These are phyloP conservation scores for Paraphaeosphaeria sporulosa DNA, from an alignment of 2,329 filamentous ascomycete species.

Conservation along the genomic window DNA sequence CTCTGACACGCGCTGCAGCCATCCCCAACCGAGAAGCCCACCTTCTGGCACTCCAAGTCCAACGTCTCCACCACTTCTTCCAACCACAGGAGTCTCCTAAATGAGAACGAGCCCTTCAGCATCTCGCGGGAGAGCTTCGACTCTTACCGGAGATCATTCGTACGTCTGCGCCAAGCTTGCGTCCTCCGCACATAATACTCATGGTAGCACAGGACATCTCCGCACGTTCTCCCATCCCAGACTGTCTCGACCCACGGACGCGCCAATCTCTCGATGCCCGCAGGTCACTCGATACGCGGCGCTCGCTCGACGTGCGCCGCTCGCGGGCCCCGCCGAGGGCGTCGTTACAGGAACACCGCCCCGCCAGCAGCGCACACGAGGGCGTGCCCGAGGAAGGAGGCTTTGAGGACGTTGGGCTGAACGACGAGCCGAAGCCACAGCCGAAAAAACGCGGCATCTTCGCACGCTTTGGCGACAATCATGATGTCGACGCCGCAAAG, in stretches of 20 bases:
- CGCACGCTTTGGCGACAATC: conserved; percentile 75
- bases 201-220: conserved; percentile 79
- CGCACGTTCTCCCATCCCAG: conserved; percentile 78
- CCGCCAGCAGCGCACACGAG: conserved; percentile 64
- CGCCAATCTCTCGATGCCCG: conserved; percentile 63
- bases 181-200: conserved; percentile 18
- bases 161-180: conserved; percentile 56
- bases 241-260: conserved; percentile 61
- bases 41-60: conserved; percentile 71
- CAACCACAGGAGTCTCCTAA: conserved; percentile 70
- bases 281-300: conserved; percentile 67
- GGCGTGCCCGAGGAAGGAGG: conserved; percentile 80
- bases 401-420: conserved; percentile 90
- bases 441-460: conserved; percentile 81
- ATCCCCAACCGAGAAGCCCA: conserved; percentile 88
- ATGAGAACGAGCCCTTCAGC: conserved; percentile 90
- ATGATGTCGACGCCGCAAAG: conserved; percentile 33
- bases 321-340: conserved; percentile 67
- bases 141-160: conserved; percentile 94
- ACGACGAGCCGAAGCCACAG: conserved; percentile 73
- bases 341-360: conserved; percentile 64
- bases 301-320: conserved; percentile 60
- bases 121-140: conserved; percentile 98
- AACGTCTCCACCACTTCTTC: conserved; percentile 60
- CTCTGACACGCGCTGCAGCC: conserved; percentile 51